phyloP scores from a whole-genome alignment of 176 grass and related monocot species.

The Aechmea fasciata region DNA sequence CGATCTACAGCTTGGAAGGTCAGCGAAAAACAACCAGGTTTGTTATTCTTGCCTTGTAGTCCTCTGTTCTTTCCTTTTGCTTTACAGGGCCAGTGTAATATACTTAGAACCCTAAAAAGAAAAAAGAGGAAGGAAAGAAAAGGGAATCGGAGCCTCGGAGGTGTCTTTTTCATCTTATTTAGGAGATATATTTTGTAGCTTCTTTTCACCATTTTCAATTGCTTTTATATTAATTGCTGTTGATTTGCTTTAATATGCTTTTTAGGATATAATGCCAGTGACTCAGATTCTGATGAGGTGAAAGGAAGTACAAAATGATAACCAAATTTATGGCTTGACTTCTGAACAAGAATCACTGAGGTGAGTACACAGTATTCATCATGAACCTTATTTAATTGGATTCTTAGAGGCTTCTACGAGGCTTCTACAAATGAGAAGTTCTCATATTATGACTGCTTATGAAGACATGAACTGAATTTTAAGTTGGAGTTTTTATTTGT shows the following conservation, averaged over 20 bases:
- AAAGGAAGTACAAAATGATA: conserved; percentile 43
- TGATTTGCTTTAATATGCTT: not conserved
- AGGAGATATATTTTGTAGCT: no score
- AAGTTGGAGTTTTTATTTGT: not conserved
- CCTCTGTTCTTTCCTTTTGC: not conserved
- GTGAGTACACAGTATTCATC: not conserved
- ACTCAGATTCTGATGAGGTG: conserved; percentile 75
- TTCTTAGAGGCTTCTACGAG: no score
- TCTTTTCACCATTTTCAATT: no score
- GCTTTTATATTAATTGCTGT: not conserved
- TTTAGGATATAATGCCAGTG: conserved; percentile 92
- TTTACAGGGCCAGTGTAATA: conserved; percentile 11
- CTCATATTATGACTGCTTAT: no score
- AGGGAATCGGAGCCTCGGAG: no score
- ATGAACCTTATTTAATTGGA: not conserved
- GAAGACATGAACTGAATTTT: no score
- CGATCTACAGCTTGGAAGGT: conserved; percentile 75
- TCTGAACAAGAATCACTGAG: not conserved
- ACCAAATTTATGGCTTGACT: conserved; percentile 10
- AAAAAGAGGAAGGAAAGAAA: not conserved
- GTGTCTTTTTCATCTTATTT: no score
- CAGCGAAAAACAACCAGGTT: conserved; percentile 75
- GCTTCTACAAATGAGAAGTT: no score
- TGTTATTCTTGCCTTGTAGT: conserved; percentile 2
- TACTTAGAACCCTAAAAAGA: not conserved